These are phyloP conservation scores for Xerocomus brunneocitrinus DNA, from an alignment of 768 basidiomycete species.

Conservation along the genomic window DNA sequence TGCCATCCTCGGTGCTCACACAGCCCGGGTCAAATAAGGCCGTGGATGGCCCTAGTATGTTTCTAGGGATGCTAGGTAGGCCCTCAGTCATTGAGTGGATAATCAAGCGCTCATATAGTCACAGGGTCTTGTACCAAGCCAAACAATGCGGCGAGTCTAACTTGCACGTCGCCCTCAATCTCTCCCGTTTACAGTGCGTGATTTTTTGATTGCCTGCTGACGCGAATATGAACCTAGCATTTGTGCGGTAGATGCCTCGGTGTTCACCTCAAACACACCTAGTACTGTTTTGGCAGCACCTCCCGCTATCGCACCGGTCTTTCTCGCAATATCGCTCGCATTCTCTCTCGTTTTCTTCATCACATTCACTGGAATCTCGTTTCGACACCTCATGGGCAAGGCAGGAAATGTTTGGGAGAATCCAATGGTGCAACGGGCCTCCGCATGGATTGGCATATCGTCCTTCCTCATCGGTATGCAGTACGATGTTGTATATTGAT, in stretches of 20 bases:
- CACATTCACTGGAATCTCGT: constrained; percentile 58
- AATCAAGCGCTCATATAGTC: not conserved
- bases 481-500: not conserved
- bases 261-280: constrained; percentile 54
- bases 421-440: constrained; percentile 51
- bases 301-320: constrained; percentile 53
- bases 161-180: constrained; percentile 52
- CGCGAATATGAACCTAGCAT: not conserved
- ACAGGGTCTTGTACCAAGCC: constrained; percentile 65
- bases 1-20: constrained; percentile 47
- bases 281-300: constrained; percentile 55
- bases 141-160: constrained; percentile 44
- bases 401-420: constrained; percentile 47
- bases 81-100: not conserved
- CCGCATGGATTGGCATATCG: constrained; percentile 72
- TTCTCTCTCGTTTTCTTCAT: constrained; percentile 62
- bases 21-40: constrained; percentile 28
- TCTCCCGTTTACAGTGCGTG: constrained; percentile 59
- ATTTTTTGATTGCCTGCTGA: not conserved
- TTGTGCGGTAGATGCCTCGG: constrained; percentile 51
- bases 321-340: constrained; percentile 57
- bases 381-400: constrained; percentile 61
- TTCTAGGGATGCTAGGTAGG: constrained; percentile 65
- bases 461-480: constrained; percentile 68
- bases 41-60: constrained; percentile 65